Conservation (phyloP, 768 basidiomycete genomes). For the Kwoniella shandongensis region DNA sequence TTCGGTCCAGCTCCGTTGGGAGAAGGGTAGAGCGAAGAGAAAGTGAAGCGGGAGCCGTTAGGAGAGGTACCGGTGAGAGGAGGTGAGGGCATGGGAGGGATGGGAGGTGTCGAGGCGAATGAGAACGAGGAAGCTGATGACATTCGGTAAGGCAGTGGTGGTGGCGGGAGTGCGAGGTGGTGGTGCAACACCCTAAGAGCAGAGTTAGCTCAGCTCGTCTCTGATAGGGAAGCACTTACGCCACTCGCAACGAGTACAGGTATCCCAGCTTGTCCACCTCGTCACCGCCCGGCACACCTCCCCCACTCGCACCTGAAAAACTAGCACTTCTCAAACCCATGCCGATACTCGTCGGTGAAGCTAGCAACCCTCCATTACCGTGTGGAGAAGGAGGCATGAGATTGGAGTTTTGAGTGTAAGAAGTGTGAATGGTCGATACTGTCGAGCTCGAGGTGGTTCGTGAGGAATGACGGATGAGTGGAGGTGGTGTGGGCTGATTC, state of each 20-base stretch:
- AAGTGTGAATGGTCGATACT: slow-evolving; percentile 14
- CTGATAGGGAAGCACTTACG: slow-evolving; percentile 38
- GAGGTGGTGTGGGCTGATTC: slow-evolving; percentile 14
- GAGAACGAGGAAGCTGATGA: slow-evolving; percentile 13
- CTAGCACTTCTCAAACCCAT: slow-evolving; percentile 10
- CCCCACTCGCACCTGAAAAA: not conserved
- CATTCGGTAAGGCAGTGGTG: slow-evolving; percentile 7
- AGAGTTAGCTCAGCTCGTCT: not conserved
- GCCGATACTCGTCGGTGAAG: slow-evolving; percentile 15
- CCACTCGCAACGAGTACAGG: slow-evolving; percentile 45
- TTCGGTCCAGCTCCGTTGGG: not conserved
- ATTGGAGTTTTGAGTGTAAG: slow-evolving; percentile 12
- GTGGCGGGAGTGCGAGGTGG: slow-evolving; percentile 29
- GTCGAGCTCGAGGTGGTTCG: slow-evolving; percentile 16
- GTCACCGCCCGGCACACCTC: slow-evolving; percentile 7
- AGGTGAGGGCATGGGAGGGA: slow-evolving; percentile 24
- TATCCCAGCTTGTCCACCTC: slow-evolving; percentile 44
- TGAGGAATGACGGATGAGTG: slow-evolving; percentile 10
- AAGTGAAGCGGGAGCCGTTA: slow-evolving; percentile 27
- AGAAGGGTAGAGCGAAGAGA: slow-evolving; percentile 14
- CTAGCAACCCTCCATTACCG: slow-evolving; percentile 5
- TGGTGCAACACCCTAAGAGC: slow-evolving; percentile 29
- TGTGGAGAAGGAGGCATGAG: slow-evolving; percentile 19
- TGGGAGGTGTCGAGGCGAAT: slow-evolving; percentile 20
- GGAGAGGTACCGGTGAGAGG: slow-evolving; percentile 29